These are phyloP conservation scores for Naganishia kalamii DNA, from an alignment of 768 basidiomycete species.

Conservation along the genomic window DNA sequence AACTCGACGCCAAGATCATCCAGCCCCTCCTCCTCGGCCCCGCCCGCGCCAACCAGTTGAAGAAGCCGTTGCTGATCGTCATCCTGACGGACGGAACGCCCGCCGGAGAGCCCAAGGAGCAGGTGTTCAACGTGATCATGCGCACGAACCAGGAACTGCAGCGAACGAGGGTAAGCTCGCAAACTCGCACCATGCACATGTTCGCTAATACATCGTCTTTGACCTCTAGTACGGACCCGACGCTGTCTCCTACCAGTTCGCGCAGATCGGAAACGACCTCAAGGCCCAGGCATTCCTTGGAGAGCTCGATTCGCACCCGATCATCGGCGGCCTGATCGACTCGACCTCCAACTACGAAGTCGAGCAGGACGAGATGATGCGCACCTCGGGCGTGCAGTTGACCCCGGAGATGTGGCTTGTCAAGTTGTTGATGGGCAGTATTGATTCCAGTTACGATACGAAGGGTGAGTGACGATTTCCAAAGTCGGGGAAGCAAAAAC, in stretches of 20 bases:
- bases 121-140: slow-evolving; percentile 39
- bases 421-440: slow-evolving; percentile 29
- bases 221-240: slow-evolving; percentile 38
- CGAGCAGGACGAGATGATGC: slow-evolving; percentile 44
- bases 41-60: slow-evolving; percentile 38
- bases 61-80: slow-evolving; percentile 48
- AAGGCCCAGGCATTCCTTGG: slow-evolving; percentile 47
- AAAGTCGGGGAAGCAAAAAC: neutral
- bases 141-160: slow-evolving; percentile 37
- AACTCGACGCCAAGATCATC: slow-evolving; percentile 47
- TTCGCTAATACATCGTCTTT: neutral
- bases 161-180: slow-evolving; percentile 35
- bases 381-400: slow-evolving; percentile 30
- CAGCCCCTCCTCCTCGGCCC: slow-evolving; percentile 49
- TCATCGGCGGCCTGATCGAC: slow-evolving; percentile 47
- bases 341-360: slow-evolving; percentile 41
- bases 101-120: slow-evolving; percentile 18
- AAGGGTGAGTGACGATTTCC: slow-evolving; percentile 31
- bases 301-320: slow-evolving; percentile 45
- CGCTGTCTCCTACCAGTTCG: slow-evolving; percentile 45
- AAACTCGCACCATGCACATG: neutral
- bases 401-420: slow-evolving; percentile 46
- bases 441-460: slow-evolving; percentile 29
- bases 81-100: slow-evolving; percentile 39
- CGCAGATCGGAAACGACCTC: slow-evolving; percentile 46